Evolutionary conservation across 176 grass and related monocot genomes (phyloP), one percentile per base, ranked within the genome.

Genomic region (Bothriochloa decipiens): DNA sequence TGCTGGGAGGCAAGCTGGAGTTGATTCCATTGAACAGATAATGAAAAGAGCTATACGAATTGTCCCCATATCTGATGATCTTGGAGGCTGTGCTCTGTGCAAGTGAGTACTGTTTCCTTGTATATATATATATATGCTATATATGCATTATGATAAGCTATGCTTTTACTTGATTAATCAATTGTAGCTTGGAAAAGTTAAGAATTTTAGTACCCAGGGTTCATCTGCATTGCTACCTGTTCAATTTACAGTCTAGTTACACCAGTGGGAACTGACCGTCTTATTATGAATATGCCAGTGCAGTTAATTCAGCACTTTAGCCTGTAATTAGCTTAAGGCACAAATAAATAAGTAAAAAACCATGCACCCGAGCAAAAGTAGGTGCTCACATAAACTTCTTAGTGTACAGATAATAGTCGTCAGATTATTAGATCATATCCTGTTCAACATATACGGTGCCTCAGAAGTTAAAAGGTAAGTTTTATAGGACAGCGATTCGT

Each of bases 21-120:
- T 95, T 78, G 96, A 98, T 87, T 94, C 96, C 13, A 98, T 98
- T 68, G 96, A 98, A 72, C 89, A 98, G 88, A 98, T 98, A 89
- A 87, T 92, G 83, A 91, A 98, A 70, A 83, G 93, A 42, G 87
- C 87, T 70, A 98, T 98, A 60, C 82, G 96, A 40, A 98, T 95
- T 82, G 93, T 95, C 58, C 88, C 96, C 64, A 90, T 92, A 5
- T 91, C 87, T 69, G 87, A 93, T 83, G 93, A 98, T 78, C 87
- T 93, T 85, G 93, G 93, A 32, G 96, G 96, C 35, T 95, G 93
- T 65, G 85, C 91, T 27, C 36, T 98, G 36, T 98, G 96, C 96
- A 98, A 91, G 96, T 95, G 83, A 90, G 91, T 83, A 75, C 74
- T 74, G 11, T 42, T 65, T 82, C 80, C 46, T 78, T 27, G 72